Percentiles rank a stretch among this genome's conserved stretches.
phyloP scores from a whole-genome alignment of 371 early-diverging fungal species.

The Blakeslea trispora region DNA sequence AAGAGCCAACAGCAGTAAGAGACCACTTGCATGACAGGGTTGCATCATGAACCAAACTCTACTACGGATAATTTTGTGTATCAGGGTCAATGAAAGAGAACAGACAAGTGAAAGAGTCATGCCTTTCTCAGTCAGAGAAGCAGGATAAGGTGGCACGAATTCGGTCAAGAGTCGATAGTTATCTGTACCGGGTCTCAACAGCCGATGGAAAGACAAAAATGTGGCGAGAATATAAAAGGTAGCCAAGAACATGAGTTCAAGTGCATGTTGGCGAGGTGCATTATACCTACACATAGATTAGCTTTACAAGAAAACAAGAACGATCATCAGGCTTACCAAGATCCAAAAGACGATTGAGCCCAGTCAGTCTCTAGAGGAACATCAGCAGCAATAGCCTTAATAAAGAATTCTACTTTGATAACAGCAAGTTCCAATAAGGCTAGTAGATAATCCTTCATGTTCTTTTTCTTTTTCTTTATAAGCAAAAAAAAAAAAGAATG shows the following conservation, averaged over 20 bases:
- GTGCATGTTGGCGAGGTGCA: conserved; percentile 60
- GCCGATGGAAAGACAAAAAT: conserved; percentile 44
- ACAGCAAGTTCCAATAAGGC: conserved; percentile 30
- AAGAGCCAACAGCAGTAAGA: conserved; percentile 54
- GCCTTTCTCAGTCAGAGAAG: conserved; percentile 47
- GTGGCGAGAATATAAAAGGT: conserved; percentile 42
- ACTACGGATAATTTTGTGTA: conserved; percentile 55
- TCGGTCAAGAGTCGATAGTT: conserved; percentile 36
- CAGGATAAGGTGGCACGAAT: conserved; percentile 37
- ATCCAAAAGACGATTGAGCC: conserved; percentile 55
- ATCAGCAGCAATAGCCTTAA: conserved; percentile 50
- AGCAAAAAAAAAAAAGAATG: not conserved
- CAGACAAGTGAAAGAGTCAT: conserved; percentile 42
- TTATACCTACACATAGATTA: conserved; percentile 48
- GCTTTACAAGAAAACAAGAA: conserved; percentile 19
- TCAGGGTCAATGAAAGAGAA: conserved; percentile 50
- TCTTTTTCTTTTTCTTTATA: no score
- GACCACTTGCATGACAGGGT: conserved; percentile 66
- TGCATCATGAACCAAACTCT: conserved; percentile 59
- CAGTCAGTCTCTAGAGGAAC: conserved; percentile 62
- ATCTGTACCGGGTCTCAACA: conserved; percentile 46
- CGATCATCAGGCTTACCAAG: conserved; percentile 49
- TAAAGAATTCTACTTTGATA: conserved; percentile 34
- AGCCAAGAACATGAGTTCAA: conserved; percentile 57
- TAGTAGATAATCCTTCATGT: conserved; percentile 11